Evolutionary conservation across 106 monocot genomes (phyloP).

Genomic region (Dioscorea dumetorum): DNA sequence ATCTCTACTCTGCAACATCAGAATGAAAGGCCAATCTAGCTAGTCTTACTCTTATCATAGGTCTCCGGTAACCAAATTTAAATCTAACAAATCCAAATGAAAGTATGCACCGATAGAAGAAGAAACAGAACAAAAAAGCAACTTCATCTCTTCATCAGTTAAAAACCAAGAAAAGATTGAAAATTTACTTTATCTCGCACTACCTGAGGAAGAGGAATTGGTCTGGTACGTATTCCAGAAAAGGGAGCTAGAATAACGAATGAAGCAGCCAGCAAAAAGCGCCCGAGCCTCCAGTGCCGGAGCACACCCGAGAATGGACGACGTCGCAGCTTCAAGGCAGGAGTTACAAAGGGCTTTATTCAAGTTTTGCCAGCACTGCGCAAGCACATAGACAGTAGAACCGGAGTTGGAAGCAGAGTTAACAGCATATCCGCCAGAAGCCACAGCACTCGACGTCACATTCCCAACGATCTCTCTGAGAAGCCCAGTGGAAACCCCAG

Average conservation of each 20-base stretch:
- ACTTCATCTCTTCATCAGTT: too few relatives aligned
- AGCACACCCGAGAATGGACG: slow-evolving; percentile 28
- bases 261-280: slow-evolving; percentile 47
- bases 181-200: too few relatives aligned
- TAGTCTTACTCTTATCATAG: too few relatives aligned
- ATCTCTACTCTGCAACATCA: too few relatives aligned
- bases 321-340: slow-evolving; percentile 35
- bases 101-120: too few relatives aligned
- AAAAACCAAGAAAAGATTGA: too few relatives aligned
- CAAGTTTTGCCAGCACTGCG: slow-evolving; percentile 60
- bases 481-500: slow-evolving; percentile 14
- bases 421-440: slow-evolving; percentile 31
- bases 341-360: slow-evolving; percentile 21
- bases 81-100: too few relatives aligned
- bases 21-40: too few relatives aligned
- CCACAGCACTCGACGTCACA: slow-evolving; percentile 24
- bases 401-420: slow-evolving; percentile 19
- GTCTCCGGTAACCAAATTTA: too few relatives aligned
- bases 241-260: slow-evolving; percentile 40
- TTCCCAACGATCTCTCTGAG: slow-evolving; percentile 28
- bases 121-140: too few relatives aligned
- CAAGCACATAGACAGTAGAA: slow-evolving; percentile 33
- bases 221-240: slow-evolving; percentile 43
- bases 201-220: slow-evolving; percentile 1
- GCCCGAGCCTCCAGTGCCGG: slow-evolving; percentile 44